A percentile compares a stretch with the other conserved stretches of the same genome.
These are phyloP conservation scores for Tuber microsphaerosporum DNA, from an alignment of 495 filamentous ascomycete genomes.

Conservation along the genomic window DNA sequence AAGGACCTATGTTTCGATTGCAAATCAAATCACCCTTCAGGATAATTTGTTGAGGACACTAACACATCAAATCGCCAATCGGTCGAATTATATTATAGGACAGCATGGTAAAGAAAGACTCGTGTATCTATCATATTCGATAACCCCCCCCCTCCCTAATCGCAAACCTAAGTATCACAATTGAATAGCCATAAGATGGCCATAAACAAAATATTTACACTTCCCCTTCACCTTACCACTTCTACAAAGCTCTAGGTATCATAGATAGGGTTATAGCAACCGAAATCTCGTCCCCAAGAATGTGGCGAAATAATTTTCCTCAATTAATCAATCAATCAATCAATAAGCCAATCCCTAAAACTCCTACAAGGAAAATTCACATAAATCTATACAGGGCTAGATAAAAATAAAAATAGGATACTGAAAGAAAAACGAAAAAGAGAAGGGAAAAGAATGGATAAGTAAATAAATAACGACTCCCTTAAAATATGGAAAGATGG, in stretches of 20 bases:
- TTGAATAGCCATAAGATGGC: background rate
- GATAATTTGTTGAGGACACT: background rate
- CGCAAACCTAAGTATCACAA: background rate
- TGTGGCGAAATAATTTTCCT: background rate
- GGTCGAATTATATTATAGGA: background rate
- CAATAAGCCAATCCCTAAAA: background rate
- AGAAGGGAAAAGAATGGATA: background rate
- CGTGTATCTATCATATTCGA: background rate
- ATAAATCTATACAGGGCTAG: background rate
- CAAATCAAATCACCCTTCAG: background rate
- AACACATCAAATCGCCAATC: background rate
- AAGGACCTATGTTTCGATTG: background rate
- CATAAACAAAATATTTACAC: background rate
- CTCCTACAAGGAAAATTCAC: conserved; percentile 8
- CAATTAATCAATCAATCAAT: background rate
- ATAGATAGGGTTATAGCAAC: background rate
- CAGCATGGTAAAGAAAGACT: background rate
- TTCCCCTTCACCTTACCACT: background rate
- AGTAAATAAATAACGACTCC: background rate
- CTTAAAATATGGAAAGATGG: background rate
- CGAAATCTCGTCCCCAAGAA: background rate
- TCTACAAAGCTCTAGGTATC: background rate
- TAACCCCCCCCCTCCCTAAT: background rate
- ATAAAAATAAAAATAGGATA: background rate
- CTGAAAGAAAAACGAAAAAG: background rate